A percentile compares a stretch with the other conserved stretches of the same genome.
Evolutionary conservation across 1,284 basidiomycete genomes (phyloP).

Genomic region (Tylopilus orsonianus): DNA sequence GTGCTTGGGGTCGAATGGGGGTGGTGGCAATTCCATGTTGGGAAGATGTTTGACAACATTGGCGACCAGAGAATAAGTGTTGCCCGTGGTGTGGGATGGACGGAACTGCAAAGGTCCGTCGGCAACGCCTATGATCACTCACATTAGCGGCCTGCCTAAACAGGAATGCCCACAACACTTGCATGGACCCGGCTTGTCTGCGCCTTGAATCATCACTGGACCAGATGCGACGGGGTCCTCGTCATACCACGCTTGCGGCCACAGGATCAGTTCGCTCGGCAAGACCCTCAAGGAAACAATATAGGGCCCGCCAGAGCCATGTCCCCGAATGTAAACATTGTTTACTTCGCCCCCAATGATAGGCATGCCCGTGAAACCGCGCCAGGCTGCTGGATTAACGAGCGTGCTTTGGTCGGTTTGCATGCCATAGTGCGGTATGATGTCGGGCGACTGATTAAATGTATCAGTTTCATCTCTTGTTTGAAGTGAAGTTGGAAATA

Average conservation of each 20-base stretch:
- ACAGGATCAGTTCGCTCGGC: slow-evolving; percentile 13
- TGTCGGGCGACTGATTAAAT: slow-evolving; percentile 12
- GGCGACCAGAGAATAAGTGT: slow-evolving; percentile 12
- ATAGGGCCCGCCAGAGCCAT: slow-evolving; percentile 7
- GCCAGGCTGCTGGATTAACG: slow-evolving; percentile 3
- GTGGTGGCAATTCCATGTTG: neutral
- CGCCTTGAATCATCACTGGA: neutral
- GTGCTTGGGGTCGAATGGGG: neutral
- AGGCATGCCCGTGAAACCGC: slow-evolving; percentile 13
- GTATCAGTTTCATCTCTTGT: neutral
- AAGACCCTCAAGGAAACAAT: slow-evolving; percentile 8
- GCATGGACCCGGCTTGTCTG: slow-evolving; percentile 1
- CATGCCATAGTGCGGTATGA: slow-evolving; percentile 13
- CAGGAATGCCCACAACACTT: neutral
- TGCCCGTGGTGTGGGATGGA: slow-evolving; percentile 4
- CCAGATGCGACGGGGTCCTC: slow-evolving; percentile 2
- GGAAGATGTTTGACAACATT: slow-evolving; percentile 3
- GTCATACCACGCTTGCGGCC: slow-evolving; percentile 9
- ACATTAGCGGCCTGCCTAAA: neutral
- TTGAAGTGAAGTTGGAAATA: neutral
- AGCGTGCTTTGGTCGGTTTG: neutral
- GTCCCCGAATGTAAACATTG: slow-evolving; percentile 11
- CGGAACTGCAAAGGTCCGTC: slow-evolving; percentile 9
- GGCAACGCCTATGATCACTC: slow-evolving; percentile 4
- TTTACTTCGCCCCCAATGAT: slow-evolving; percentile 13